Conservation (phyloP, 768 basidiomycete genomes). For the Mycena kentingensis region DNA sequence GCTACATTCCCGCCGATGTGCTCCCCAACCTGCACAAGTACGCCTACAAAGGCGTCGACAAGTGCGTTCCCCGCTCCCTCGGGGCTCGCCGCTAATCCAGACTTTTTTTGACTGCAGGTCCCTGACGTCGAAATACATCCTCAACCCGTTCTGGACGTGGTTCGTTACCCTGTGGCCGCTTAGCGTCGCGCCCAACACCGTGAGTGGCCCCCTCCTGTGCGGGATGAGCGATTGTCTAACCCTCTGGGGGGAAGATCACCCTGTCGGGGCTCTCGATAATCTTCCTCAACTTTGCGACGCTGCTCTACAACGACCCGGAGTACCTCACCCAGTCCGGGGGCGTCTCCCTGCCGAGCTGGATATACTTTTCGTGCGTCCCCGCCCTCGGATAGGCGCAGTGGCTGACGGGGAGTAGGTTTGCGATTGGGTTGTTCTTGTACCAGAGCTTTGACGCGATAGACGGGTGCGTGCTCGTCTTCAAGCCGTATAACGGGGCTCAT, state of each 20-base stretch:
- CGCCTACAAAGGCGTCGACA: constrained; percentile 79
- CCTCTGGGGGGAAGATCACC: constrained; percentile 69
- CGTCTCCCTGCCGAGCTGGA: constrained; percentile 74
- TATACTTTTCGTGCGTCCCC: constrained; percentile 89
- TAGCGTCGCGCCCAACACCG: constrained; percentile 86
- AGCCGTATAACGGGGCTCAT: constrained; percentile 10
- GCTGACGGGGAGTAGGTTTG: constrained; percentile 63
- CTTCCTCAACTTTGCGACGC: constrained; percentile 77
- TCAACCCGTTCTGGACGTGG: constrained; percentile 90
- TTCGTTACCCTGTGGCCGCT: constrained; percentile 87
- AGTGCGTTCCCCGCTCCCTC: constrained; percentile 45
- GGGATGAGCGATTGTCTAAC: background rate
- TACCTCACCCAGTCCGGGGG: constrained; percentile 72
- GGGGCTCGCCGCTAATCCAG: constrained; percentile 4
- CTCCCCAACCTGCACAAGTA: constrained; percentile 77
- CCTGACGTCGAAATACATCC: constrained; percentile 68
- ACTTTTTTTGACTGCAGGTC: constrained; percentile 51
- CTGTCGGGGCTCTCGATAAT: constrained; percentile 82
- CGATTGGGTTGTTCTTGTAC: constrained; percentile 84
- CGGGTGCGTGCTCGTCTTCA: constrained; percentile 54
- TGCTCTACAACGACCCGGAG: constrained; percentile 81
- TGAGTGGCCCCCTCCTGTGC: constrained; percentile 38
- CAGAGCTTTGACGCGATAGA: constrained; percentile 90
- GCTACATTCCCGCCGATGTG: constrained; percentile 65
- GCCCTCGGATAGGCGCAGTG: too few species aligned